phyloP scores from a whole-genome alignment of 352 stramenopile species.

The Globisporangium acanthophoron region DNA sequence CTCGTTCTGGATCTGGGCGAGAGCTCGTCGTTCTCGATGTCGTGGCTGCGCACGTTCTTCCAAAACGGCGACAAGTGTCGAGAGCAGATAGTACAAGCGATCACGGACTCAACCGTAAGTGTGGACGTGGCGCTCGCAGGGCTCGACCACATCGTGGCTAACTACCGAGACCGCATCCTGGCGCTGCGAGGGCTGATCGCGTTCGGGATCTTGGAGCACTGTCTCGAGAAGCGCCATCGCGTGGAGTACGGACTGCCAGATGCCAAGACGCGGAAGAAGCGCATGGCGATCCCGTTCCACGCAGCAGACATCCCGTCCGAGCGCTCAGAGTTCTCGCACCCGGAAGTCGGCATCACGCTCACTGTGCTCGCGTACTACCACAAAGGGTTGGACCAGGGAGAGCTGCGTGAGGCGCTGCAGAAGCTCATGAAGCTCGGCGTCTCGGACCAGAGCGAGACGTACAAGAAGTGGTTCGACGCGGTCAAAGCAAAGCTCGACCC shows the following conservation, averaged over 20 bases:
- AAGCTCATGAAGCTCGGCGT: constrained; percentile 54
- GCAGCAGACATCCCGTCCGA: constrained; percentile 78
- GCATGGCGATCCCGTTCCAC: constrained; percentile 82
- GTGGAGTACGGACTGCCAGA: constrained; percentile 73
- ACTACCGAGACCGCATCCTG: constrained; percentile 13
- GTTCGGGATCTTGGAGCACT: constrained; percentile 74
- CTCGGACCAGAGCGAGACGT: constrained; percentile 57
- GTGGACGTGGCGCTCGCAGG: constrained; percentile 18
- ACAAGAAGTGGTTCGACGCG: constrained; percentile 56
- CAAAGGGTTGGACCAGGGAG: constrained; percentile 37
- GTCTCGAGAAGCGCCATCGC: constrained; percentile 77
- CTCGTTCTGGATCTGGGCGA: too few species aligned
- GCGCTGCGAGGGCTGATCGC: constrained; percentile 69
- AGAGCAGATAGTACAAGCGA: background rate
- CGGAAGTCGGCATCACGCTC: constrained; percentile 76
- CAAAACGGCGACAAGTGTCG: too few species aligned
- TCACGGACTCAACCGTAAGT: constrained; percentile 25
- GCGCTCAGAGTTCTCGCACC: constrained; percentile 86
- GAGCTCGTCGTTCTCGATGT: too few species aligned
- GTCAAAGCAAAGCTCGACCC: constrained; percentile 15
- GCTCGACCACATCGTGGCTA: constrained; percentile 20
- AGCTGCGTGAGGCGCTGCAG: constrained; percentile 50
- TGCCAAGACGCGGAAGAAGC: constrained; percentile 36
- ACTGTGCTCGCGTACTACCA: constrained; percentile 87
- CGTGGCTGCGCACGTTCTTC: too few species aligned